Base-by-base conservation (phyloP, 768 basidiomycete species). In the Boletus rufocinnamomeus region DNA sequence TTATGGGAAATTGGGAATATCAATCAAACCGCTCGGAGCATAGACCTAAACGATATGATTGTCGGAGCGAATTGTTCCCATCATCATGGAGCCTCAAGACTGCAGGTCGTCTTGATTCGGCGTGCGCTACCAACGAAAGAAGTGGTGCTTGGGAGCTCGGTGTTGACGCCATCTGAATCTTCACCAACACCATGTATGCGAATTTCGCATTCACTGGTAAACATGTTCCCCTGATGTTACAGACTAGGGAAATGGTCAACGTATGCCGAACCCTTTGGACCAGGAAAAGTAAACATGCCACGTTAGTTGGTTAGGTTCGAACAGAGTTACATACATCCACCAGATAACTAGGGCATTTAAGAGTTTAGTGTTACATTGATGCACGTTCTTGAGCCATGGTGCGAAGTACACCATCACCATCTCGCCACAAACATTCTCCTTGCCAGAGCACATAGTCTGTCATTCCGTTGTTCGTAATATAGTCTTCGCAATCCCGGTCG, bases 381-480 rank as follows among this genome's bases (percentile, higher is more conserved):
- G 67, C 56, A n/a, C 54, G 68, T 44, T 76, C 61, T 37, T 62
- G 62, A 57, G 47, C 50, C 57, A 66, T 58, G 48, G 28, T 50
- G 47, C 59, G 63, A 48, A 75, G 59, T 23, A 88, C 75, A 21
- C 74, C 76, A 62, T 91, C 91, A 6, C 93, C 94, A 58, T 87
- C 80, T 19, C 86, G 84, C 51, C 95, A 81, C 40, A 95, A 80
- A 69, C 94, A 96, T 11, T 90, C 87, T 11, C 94, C 94, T 28
- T 89, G 88, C 69, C 83, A 84, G 50, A 95, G 81, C n/a, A 91
- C 89, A 58, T 80, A 80, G 66, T 85, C 85, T 35, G 77, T 74
- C 63, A 93, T 72, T 5, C 78, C 82, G 51, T 87, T 85, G 57
- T 85, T 81, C 41, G 82, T 79, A 69, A 95, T 85, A 65, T 82